phyloP scores from a whole-genome alignment of 352 stramenopile genomes.

The Globisporangium spiculum region DNA sequence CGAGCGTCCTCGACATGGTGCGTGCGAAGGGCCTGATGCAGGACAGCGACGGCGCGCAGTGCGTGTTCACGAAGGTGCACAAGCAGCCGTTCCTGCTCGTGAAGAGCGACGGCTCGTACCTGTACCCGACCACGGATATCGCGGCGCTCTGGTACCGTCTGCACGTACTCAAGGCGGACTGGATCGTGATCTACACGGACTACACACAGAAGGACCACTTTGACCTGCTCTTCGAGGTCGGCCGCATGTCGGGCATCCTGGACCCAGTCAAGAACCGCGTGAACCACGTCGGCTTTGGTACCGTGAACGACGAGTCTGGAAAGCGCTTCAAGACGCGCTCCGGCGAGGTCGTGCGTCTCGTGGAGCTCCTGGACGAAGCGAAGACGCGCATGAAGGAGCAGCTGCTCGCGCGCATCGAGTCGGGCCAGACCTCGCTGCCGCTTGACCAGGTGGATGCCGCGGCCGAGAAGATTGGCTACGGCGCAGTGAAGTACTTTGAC shows the following conservation, averaged over 20 bases:
- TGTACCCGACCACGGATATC: constrained; percentile 87
- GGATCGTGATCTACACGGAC: constrained; percentile 85
- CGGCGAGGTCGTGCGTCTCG: constrained; percentile 96
- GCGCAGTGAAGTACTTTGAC: constrained; percentile 99
- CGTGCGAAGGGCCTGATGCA: constrained; percentile 85
- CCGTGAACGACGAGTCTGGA: constrained; percentile 83
- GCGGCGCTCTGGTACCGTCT: constrained; percentile 85
- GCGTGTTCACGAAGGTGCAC: constrained; percentile 90
- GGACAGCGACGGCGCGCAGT: constrained; percentile 87
- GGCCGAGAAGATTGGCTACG: constrained; percentile 97
- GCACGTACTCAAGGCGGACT: constrained; percentile 79
- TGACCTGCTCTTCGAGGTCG: constrained; percentile 81
- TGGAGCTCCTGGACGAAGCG: constrained; percentile 99
- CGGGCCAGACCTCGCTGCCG: constrained; percentile 85
- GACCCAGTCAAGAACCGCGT: constrained; percentile 80
- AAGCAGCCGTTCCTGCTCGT: constrained; percentile 88
- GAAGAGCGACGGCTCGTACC: constrained; percentile 83
- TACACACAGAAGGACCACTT: constrained; percentile 89
- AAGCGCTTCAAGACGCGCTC: constrained; percentile 98
- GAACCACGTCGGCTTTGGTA: constrained; percentile 84
- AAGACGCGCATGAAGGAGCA: constrained; percentile 94
- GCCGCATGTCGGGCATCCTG: constrained; percentile 70
- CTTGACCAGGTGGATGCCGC: constrained; percentile 92
- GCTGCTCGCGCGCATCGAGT: constrained; percentile 89
- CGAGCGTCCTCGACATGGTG: constrained; percentile 86